Evolutionary conservation across 495 filamentous ascomycete genomes (phyloP).

Genomic region (Annulohypoxylon moriforme): DNA sequence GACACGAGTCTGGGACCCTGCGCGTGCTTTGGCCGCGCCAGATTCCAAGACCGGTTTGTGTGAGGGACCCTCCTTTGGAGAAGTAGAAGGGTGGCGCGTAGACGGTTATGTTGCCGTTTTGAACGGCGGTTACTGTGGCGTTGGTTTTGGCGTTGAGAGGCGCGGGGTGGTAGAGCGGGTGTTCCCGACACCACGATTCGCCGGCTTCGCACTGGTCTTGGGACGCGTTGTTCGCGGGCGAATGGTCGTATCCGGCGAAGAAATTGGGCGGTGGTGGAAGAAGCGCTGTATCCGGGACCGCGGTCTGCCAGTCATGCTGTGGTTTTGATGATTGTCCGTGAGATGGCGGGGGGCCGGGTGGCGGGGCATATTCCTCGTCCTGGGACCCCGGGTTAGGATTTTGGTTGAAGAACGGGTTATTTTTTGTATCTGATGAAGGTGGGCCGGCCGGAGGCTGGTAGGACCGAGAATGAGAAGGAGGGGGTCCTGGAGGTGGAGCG

Average conservation of each 20-base stretch:
- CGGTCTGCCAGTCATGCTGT: slow-evolving; percentile 83
- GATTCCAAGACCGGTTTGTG: slow-evolving; percentile 53
- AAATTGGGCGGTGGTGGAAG: slow-evolving; percentile 85
- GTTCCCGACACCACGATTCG: slow-evolving; percentile 72
- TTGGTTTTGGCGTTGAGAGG: slow-evolving; percentile 57
- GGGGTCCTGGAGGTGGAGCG: slow-evolving; percentile 49
- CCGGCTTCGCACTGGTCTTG: slow-evolving; percentile 75
- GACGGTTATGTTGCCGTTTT: slow-evolving; percentile 50
- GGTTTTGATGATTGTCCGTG: not conserved
- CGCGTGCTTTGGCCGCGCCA: slow-evolving; percentile 54
- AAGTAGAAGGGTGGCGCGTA: slow-evolving; percentile 48
- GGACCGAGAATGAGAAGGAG: slow-evolving; percentile 50
- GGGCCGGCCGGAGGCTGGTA: slow-evolving; percentile 55
- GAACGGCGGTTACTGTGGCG: slow-evolving; percentile 20
- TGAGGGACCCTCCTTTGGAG: slow-evolving; percentile 35
- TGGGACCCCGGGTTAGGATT: not conserved
- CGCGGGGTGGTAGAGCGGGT: slow-evolving; percentile 71
- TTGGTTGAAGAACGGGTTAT: slow-evolving; percentile 33
- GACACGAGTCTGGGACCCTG: slow-evolving; percentile 59
- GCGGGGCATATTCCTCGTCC: slow-evolving; percentile 41
- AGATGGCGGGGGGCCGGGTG: slow-evolving; percentile 50
- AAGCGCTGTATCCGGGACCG: slow-evolving; percentile 80
- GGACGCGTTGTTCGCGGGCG: slow-evolving; percentile 80
- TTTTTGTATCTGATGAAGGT: slow-evolving; percentile 17
- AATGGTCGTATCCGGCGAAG: slow-evolving; percentile 69